Base-by-base conservation (phyloP, 2,329 filamentous ascomycete species). In the Trichoderma breve region DNA sequence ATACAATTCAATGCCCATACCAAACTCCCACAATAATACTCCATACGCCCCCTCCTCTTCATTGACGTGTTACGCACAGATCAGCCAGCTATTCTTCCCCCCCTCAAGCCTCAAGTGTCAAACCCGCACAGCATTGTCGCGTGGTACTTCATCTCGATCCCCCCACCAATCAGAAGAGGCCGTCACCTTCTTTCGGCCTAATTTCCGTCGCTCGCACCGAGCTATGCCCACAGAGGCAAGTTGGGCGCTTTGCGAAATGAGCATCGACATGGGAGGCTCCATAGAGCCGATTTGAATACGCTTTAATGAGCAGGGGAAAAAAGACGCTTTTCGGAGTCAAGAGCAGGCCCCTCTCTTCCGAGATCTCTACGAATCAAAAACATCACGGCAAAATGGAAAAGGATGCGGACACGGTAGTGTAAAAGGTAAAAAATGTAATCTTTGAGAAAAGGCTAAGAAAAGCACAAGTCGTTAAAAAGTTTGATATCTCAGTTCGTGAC, bases 401-500 rank as follows among this genome's bases (percentile, higher is more conserved):
- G 1, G 6, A 6, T 6, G 63, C 14, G 8, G 7, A 39, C 24
- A 57, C 5, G n/a, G n/a, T 6, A 14, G 21, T 53, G n/a, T 8
- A 26, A 6, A 39, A 24, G n/a, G 47, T 53, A 53, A 53, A 21
- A 53, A 53, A 21, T 24, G 47, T 53, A 53, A 24, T 53, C 30
- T 69, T 60, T 69, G 39, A 43, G 39, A 70, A 43, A 57, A 58
- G 18, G 39, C 36, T 60, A 70, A 62, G 39, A 65, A 71, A 71
- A 71, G 51, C 47, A 64, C 60, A 65, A 65, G 51, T 71, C 70
- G 55, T 71, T 65, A 71, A 61, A 61, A 67, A 61, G 21, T 61
- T 66, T 71, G 61, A 61, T 70, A 70, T 70, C 66, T 70, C 66
- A 70, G 66, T 64, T 72, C 71, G 43, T 72, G 66, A 70, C 71